Evolutionary conservation across 169 alveolate genomes (phyloP).

Genomic region (Blepharisma undulans): DNA sequence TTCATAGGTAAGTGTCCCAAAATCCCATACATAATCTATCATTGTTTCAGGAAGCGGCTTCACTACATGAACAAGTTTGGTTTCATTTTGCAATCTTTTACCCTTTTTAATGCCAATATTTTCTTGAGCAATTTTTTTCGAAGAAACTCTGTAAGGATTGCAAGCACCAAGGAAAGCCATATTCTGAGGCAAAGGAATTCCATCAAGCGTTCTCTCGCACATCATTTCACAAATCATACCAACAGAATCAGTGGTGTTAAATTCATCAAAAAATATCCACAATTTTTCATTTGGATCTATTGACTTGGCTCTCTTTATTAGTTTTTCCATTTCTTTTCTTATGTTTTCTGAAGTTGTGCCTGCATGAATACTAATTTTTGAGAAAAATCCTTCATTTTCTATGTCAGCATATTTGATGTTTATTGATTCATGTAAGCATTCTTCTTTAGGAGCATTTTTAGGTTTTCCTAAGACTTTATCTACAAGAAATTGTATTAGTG

Average conservation of each 20-base stretch:
- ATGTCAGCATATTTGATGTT: too few relatives aligned
- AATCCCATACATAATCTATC: conserved; percentile 69
- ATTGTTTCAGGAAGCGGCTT: conserved; percentile 67
- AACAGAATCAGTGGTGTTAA: conserved; percentile 51
- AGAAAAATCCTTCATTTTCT: conserved; percentile 10
- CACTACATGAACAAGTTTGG: conserved; percentile 61
- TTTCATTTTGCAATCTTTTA: neutral
- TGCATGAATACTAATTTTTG: conserved; percentile 56
- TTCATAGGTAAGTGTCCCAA: conserved; percentile 50
- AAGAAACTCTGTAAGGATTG: conserved; percentile 56
- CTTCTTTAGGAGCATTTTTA: neutral
- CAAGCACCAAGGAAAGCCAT: conserved; percentile 61
- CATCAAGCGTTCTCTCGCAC: conserved; percentile 47
- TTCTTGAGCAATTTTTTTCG: neutral
- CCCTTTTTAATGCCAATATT: conserved; percentile 29
- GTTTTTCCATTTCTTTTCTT: neutral
- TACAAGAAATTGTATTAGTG: conserved; percentile 31
- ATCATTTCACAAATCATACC: conserved; percentile 49
- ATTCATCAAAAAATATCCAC: conserved; percentile 64
- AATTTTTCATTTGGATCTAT: neutral
- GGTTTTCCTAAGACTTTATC: neutral
- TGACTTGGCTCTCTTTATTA: neutral
- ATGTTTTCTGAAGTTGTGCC: conserved; percentile 52
- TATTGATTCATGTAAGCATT: neutral
- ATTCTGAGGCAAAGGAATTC: conserved; percentile 36